A percentile compares a stretch with the other conserved stretches of the same genome.
Evolutionary conservation across 768 basidiomycete species (phyloP).

Genomic region (Mycena amicta): DNA sequence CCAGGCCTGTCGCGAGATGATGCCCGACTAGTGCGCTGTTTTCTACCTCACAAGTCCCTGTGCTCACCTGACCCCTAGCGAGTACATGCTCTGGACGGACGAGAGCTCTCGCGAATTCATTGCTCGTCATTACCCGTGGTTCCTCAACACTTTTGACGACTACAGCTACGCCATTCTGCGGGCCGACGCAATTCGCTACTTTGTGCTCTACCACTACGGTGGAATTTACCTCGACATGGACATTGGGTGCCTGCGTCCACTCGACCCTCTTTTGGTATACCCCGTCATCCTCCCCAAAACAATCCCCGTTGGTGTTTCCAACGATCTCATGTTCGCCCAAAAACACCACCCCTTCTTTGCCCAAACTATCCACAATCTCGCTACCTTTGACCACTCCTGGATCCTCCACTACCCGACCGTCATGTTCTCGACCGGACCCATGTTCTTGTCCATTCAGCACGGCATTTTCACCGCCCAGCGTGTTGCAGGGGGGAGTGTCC

Average conservation of each 20-base stretch:
- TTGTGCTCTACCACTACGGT: slow-evolving; percentile 93
- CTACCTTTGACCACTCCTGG: slow-evolving; percentile 92
- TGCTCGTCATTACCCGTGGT: slow-evolving; percentile 85
- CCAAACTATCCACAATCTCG: slow-evolving; percentile 89
- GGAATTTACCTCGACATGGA: slow-evolving; percentile 97
- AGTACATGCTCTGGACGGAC: slow-evolving; percentile 99
- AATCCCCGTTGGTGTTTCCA: slow-evolving; percentile 95
- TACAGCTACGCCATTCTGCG: slow-evolving; percentile 94
- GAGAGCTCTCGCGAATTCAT: slow-evolving; percentile 88
- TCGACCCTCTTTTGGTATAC: slow-evolving; percentile 85
- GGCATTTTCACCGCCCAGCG: slow-evolving; percentile 74
- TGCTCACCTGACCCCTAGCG: slow-evolving; percentile 47
- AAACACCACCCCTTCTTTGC: slow-evolving; percentile 86
- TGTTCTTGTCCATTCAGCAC: slow-evolving; percentile 97
- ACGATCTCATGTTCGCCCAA: slow-evolving; percentile 94
- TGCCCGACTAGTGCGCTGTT: slow-evolving; percentile 89
- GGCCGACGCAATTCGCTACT: slow-evolving; percentile 97
- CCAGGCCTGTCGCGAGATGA: slow-evolving; percentile 84
- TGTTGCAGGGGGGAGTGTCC: slow-evolving; percentile 73
- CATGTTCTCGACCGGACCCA: slow-evolving; percentile 99
- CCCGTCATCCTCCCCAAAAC: slow-evolving; percentile 93
- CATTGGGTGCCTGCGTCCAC: slow-evolving; percentile 84
- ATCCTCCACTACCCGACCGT: slow-evolving; percentile 98
- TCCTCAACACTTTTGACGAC: slow-evolving; percentile 89
- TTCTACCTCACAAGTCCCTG: slow-evolving; percentile 15